Percentiles rank a stretch among this genome's conserved stretches.
phyloP scores from a whole-genome alignment of 345 rosid genomes.

The Microcos paniculata region DNA sequence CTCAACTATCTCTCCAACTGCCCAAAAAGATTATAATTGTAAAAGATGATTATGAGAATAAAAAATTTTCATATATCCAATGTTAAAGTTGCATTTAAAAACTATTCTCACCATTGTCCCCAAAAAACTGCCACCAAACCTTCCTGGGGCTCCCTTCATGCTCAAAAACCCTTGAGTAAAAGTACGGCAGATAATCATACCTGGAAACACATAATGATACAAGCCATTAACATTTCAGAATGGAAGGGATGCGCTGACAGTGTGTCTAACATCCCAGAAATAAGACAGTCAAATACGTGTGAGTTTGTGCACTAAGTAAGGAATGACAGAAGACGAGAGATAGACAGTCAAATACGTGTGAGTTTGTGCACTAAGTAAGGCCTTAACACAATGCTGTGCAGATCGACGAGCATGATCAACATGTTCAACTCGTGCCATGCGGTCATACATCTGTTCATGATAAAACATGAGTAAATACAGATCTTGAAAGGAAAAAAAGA shows the following conservation, averaged over 20 bases:
- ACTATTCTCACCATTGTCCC: conserved; percentile 72
- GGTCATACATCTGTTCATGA: conserved; percentile 67
- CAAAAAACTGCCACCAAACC: conserved; percentile 95
- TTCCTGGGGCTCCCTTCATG: conserved; percentile 90
- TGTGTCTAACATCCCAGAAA: not conserved
- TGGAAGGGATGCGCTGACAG: not conserved
- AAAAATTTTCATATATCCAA: not conserved
- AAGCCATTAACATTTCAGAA: conserved; percentile 16
- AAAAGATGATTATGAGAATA: not conserved
- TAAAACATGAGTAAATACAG: conserved; percentile 18
- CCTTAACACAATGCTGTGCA: conserved; percentile 83
- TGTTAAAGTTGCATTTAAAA: not conserved
- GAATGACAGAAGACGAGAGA: conserved; percentile 13
- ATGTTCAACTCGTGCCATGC: conserved; percentile 83
- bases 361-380: conserved; percentile 70
- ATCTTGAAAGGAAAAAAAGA: conserved; percentile 8
- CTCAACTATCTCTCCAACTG: conserved; percentile 92
- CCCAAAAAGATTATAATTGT: conserved; percentile 20
- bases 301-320: conserved; percentile 66
- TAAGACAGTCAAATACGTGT: conserved; percentile 41
- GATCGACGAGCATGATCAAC: conserved; percentile 96
- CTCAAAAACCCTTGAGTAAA: conserved; percentile 90
- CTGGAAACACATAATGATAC: conserved; percentile 39
- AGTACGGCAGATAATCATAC: conserved; percentile 88
- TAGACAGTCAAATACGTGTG: conserved; percentile 45